phyloP scores from a whole-genome alignment of 2,329 filamentous ascomycete species.

The Cadophora gregata region DNA sequence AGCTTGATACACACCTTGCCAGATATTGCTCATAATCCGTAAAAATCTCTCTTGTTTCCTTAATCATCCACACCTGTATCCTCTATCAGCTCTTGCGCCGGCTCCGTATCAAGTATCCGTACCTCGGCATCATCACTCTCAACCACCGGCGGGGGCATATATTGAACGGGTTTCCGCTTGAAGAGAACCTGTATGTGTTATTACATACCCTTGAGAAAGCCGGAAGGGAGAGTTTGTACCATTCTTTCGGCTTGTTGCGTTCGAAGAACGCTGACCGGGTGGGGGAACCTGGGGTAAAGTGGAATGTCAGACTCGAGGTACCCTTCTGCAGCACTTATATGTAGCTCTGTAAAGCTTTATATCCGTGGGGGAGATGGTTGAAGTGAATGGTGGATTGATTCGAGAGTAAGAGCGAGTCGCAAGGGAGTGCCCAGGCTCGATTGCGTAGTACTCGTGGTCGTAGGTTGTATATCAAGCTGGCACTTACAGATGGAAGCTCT shows the following conservation, averaged over 20 bases:
- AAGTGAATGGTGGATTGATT: constrained; percentile 24
- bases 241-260: constrained; percentile 35
- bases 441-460: constrained; percentile 23
- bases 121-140: constrained; percentile 87
- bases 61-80: constrained; percentile 85
- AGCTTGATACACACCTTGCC: constrained; percentile 64
- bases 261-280: constrained; percentile 28
- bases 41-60: constrained; percentile 90
- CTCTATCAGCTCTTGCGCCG: constrained; percentile 32
- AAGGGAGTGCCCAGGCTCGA: constrained; percentile 28
- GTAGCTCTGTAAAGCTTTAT: constrained; percentile 20
- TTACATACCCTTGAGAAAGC: not conserved
- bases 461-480: constrained; percentile 30
- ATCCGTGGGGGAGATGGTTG: constrained; percentile 20
- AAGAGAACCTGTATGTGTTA: constrained; percentile 75
- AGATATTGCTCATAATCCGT: constrained; percentile 87
- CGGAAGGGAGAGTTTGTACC: constrained; percentile 32
- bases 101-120: constrained; percentile 45
- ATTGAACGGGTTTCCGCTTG: constrained; percentile 93
- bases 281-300: constrained; percentile 33
- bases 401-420: constrained; percentile 19
- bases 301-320: constrained; percentile 37
- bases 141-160: constrained; percentile 72
- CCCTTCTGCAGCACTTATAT: constrained; percentile 26
- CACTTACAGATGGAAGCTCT: constrained; percentile 40